Base-by-base conservation (phyloP, 345 rosid species). In the Gossypium raimondii region DNA sequence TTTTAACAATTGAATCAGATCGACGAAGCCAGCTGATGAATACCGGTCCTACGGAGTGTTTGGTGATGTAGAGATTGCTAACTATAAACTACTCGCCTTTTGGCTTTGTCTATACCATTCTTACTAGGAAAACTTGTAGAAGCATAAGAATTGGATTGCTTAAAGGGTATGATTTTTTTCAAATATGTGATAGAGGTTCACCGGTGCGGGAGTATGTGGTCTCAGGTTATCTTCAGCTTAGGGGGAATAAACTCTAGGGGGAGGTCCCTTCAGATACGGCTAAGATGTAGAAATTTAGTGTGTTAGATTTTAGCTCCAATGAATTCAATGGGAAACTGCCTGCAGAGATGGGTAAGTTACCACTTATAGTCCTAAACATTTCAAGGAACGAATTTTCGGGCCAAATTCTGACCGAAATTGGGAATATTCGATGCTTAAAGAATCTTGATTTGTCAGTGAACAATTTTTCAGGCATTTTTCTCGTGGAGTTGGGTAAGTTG, bases 81-180 rank as follows among this genome's bases (percentile, higher is more conserved):
- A 96, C 93, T 25, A 94, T 88, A 9, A 90, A 90, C 75, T 88
- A 89, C 75, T 89, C 91, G 22, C 98, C 97, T 11, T 94, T 94
- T 80, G 88, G 60, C 68, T 94, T 88, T 60, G 90, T 82, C 2
- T 89, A 89, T 29, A 74, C 79, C 2, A 80, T 90, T 58, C 91
- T 88, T 27, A 85, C 86, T 0, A 84, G 89, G 70, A 90, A 85
- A 81, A 90, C 73, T 71, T 92, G 98, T 74, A 81, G 85, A 73
- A 87, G 83, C 82, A 24, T 88, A 69, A 92, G 97, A 97, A 85
- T 89, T 48, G 81, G 79, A 53, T 73, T 94, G 53, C 92, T 94
- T 29, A 87, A 75, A 83, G 94, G 98, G 63, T 14, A 14, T 29
- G 94, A 92, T 52, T 71, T 92, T 34, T 94, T 92, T 78, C 84